Evolutionary conservation across 345 rosid genomes (phyloP).

Genomic region (Heritiera fomes): DNA sequence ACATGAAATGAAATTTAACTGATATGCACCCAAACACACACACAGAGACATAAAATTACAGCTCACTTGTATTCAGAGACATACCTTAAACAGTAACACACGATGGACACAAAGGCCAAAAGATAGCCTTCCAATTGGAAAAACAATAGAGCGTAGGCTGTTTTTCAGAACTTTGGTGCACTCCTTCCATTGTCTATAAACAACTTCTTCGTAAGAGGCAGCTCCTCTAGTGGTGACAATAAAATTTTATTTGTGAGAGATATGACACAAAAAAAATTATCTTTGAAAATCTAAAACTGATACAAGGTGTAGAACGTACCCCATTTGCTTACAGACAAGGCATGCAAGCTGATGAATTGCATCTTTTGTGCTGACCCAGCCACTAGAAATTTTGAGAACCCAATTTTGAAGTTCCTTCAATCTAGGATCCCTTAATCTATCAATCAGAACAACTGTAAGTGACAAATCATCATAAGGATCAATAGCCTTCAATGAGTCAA

Average conservation of each 20-base stretch:
- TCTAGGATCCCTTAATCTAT: constrained; percentile 37
- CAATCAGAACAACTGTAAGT: constrained; percentile 44
- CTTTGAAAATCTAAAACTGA: background rate
- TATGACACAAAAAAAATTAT: background rate
- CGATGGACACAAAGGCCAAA: constrained; percentile 55
- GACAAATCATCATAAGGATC: constrained; percentile 38
- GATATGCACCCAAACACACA: background rate
- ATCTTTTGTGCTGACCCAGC: constrained; percentile 36
- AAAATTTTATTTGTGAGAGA: constrained; percentile 19
- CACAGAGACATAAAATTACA: background rate
- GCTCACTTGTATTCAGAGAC: background rate
- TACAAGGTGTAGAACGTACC: constrained; percentile 36
- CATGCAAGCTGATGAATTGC: constrained; percentile 44
- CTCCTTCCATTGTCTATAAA: constrained; percentile 38
- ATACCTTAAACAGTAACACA: constrained; percentile 48
- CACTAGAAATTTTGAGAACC: constrained; percentile 35
- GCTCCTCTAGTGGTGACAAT: constrained; percentile 37
- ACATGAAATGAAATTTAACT: background rate
- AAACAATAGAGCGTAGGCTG: constrained; percentile 42
- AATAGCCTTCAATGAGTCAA: constrained; percentile 42
- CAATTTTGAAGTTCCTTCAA: constrained; percentile 43
- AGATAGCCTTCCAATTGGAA: constrained; percentile 52
- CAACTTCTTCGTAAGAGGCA: constrained; percentile 36
- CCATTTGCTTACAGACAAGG: constrained; percentile 48
- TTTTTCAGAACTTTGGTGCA: constrained; percentile 43